A percentile compares a stretch with the other conserved stretches of the same genome.
These are phyloP conservation scores for Ganoderma lucidum DNA, from an alignment of 1,284 basidiomycete species.

Conservation along the genomic window DNA sequence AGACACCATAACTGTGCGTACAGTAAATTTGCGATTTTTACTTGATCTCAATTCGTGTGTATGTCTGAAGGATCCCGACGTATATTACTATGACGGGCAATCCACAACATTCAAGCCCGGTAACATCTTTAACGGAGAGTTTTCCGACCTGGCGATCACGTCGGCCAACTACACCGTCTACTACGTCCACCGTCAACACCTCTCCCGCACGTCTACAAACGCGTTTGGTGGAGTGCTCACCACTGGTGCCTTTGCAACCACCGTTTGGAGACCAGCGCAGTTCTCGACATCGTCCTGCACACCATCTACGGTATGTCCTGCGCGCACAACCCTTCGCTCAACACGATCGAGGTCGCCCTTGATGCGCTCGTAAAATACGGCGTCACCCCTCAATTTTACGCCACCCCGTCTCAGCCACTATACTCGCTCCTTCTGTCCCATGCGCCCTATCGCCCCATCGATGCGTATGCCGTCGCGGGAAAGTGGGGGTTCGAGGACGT, in stretches of 20 bases:
- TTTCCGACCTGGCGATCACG: slow-evolving; percentile 64
- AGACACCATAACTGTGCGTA: too few relatives aligned
- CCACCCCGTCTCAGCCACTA: slow-evolving; percentile 34
- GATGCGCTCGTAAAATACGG: slow-evolving; percentile 40
- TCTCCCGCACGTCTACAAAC: slow-evolving; percentile 42
- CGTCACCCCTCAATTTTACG: slow-evolving; percentile 26
- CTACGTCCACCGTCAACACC: slow-evolving; percentile 41
- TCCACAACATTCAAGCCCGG: slow-evolving; percentile 22
- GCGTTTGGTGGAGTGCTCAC: slow-evolving; percentile 36
- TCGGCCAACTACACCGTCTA: slow-evolving; percentile 74
- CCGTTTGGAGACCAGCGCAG: neutral
- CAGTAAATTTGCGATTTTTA: too few relatives aligned
- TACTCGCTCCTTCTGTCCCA: slow-evolving; percentile 38
- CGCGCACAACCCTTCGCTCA: slow-evolving; percentile 33
- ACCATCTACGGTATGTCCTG: slow-evolving; percentile 42
- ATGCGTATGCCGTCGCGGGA: slow-evolving; percentile 46
- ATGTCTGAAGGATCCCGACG: too few relatives aligned
- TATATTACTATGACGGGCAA: neutral
- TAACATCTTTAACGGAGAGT: slow-evolving; percentile 43
- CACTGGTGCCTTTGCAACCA: neutral
- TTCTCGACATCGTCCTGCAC: slow-evolving; percentile 43
- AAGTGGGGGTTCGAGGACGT: slow-evolving; percentile 41
- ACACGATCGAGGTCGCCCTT: slow-evolving; percentile 37
- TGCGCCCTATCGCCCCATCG: slow-evolving; percentile 42
- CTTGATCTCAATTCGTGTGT: too few relatives aligned